Conservation (phyloP, 495 filamentous ascomycete genomes). For the Pseudotulostoma volvatum region DNA sequence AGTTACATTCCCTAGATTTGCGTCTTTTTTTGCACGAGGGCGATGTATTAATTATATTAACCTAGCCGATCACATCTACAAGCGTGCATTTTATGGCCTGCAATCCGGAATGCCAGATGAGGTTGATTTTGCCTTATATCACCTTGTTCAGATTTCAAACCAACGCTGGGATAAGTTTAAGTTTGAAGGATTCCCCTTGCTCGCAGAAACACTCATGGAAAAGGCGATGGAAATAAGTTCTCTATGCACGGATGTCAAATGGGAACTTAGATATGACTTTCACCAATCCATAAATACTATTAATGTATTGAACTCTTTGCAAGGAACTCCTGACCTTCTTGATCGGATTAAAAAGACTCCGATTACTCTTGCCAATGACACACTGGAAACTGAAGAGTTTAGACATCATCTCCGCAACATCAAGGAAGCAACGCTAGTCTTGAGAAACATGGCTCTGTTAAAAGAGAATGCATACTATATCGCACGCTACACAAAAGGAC, state of each 20-base stretch:
- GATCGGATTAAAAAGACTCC: constrained; percentile 45
- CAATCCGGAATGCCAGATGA: constrained; percentile 67
- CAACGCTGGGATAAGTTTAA: constrained; percentile 91
- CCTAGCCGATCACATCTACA: constrained; percentile 54
- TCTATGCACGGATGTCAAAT: constrained; percentile 67
- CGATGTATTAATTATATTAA: constrained; percentile 1
- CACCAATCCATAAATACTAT: constrained; percentile 37
- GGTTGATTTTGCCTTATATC: constrained; percentile 75
- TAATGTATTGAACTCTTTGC: constrained; percentile 49
- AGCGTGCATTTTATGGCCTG: constrained; percentile 62
- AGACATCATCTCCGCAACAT: constrained; percentile 53
- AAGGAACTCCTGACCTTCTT: constrained; percentile 58
- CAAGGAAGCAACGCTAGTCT: constrained; percentile 71
- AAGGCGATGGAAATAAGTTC: constrained; percentile 58
- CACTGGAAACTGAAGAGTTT: constrained; percentile 58
- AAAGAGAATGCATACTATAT: constrained; percentile 76
- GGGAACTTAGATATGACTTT: constrained; percentile 55
- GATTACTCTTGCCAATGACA: constrained; percentile 43
- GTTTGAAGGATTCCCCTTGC: constrained; percentile 76
- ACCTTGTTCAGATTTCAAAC: constrained; percentile 87
- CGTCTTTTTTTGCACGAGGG: no score
- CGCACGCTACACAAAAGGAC: constrained; percentile 46
- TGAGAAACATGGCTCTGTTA: constrained; percentile 86
- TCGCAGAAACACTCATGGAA: constrained; percentile 77
- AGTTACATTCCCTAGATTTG: constrained; percentile 4